Evolutionary conservation across 768 basidiomycete genomes (phyloP).

Genomic region (Suillus decipiens): DNA sequence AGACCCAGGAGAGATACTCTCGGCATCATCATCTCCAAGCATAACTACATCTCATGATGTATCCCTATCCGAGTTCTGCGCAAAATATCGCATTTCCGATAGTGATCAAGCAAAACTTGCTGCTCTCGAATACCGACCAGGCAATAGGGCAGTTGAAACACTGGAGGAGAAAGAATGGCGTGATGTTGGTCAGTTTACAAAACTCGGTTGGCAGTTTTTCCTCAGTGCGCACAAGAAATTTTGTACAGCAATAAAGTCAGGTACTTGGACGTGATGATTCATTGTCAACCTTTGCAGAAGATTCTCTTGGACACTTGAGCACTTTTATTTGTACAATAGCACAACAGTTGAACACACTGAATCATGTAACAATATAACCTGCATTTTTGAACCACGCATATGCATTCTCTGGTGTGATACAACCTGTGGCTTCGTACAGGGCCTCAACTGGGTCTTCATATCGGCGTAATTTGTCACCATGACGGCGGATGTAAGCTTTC

Average conservation of each 20-base stretch:
- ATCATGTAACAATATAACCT: too few relatives aligned
- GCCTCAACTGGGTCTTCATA: too few relatives aligned
- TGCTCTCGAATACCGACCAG: slow-evolving; percentile 1
- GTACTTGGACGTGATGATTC: not conserved
- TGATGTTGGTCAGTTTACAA: not conserved
- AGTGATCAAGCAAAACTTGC: not conserved
- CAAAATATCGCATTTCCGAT: not conserved
- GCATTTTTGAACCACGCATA: too few relatives aligned
- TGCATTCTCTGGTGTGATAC: too few relatives aligned
- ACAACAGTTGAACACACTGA: too few relatives aligned
- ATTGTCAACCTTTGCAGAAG: too few relatives aligned
- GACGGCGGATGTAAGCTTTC: too few relatives aligned
- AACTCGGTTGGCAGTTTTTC: slow-evolving; percentile 5
- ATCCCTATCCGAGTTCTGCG: not conserved
- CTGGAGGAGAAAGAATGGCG: slow-evolving; percentile 4
- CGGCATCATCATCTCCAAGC: not conserved
- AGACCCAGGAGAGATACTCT: not conserved
- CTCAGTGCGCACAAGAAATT: slow-evolving; percentile 8
- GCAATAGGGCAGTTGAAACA: not conserved
- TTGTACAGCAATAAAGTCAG: slow-evolving; percentile 4
- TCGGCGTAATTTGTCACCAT: too few relatives aligned
- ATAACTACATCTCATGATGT: slow-evolving; percentile 1
- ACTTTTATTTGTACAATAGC: too few relatives aligned
- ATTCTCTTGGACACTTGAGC: too few relatives aligned
- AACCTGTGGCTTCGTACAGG: too few relatives aligned